These are phyloP conservation scores for Papiliotrema flavescens DNA, from an alignment of 1,284 basidiomycete genomes.

Conservation along the genomic window DNA sequence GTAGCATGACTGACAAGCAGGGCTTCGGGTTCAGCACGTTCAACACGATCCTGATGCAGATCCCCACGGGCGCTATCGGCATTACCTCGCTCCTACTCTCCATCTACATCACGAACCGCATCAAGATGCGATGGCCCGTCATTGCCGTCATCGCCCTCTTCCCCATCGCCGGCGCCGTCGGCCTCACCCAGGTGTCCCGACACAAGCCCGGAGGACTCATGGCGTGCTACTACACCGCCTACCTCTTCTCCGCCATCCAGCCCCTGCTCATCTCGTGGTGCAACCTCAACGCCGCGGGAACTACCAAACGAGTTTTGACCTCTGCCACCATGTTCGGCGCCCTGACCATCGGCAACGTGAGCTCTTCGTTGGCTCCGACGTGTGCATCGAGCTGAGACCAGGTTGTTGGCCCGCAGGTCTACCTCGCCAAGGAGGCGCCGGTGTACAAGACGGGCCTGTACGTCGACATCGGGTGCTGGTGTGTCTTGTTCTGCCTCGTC, in stretches of 20 bases:
- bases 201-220: slow-evolving; percentile 29
- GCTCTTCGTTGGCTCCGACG: background rate
- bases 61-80: slow-evolving; percentile 55
- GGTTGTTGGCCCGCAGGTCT: slow-evolving; percentile 40
- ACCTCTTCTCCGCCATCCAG: slow-evolving; percentile 34
- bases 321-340: slow-evolving; percentile 33
- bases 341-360: slow-evolving; percentile 25
- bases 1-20: background rate
- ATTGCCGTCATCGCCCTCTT: slow-evolving; percentile 44
- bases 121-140: slow-evolving; percentile 56
- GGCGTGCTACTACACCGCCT: slow-evolving; percentile 41
- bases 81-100: slow-evolving; percentile 50
- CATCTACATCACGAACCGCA: slow-evolving; percentile 52
- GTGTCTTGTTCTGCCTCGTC: slow-evolving; percentile 30
- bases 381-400: background rate
- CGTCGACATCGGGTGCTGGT: slow-evolving; percentile 40
- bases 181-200: slow-evolving; percentile 28
- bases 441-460: slow-evolving; percentile 40
- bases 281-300: slow-evolving; percentile 42
- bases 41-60: slow-evolving; percentile 43
- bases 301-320: slow-evolving; percentile 42
- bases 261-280: slow-evolving; percentile 39
- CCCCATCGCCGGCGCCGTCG: slow-evolving; percentile 42
- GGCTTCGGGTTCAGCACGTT: slow-evolving; percentile 46
- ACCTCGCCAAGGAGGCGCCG: slow-evolving; percentile 32